Evolutionary conservation across 352 stramenopile species (phyloP).

Genomic region (Phytopythium mirpurense): DNA sequence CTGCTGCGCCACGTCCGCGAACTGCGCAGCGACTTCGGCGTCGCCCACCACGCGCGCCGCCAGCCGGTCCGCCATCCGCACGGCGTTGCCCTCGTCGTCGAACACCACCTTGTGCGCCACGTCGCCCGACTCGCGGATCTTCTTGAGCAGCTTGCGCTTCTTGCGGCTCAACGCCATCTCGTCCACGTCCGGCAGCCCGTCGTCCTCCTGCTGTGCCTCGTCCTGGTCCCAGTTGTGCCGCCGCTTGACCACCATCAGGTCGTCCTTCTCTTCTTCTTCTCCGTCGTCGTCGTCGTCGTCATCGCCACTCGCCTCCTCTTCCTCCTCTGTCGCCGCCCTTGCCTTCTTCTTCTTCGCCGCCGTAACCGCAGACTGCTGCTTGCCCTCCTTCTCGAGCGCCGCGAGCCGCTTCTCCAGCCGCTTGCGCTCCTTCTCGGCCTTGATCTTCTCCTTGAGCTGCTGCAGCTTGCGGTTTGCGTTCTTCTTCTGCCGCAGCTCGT

Average conservation of each 20-base stretch:
- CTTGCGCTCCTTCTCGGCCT: conserved; percentile 94
- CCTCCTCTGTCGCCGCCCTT: conserved; percentile 23
- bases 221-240: conserved; percentile 78
- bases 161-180: conserved; percentile 44
- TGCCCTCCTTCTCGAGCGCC: conserved; percentile 25
- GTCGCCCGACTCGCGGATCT: conserved; percentile 75
- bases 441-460: conserved; percentile 98
- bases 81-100: conserved; percentile 90
- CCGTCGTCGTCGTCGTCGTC: no score
- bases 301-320: conserved; percentile 23
- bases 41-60: conserved; percentile 33
- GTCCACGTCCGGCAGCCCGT: conserved; percentile 53
- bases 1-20: conserved; percentile 65
- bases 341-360: conserved; percentile 20
- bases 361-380: neutral
- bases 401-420: conserved; percentile 74
- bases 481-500: conserved; percentile 91
- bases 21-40: conserved; percentile 21
- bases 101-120: conserved; percentile 86
- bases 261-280: conserved; percentile 78
- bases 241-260: conserved; percentile 92
- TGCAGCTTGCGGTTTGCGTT: conserved; percentile 97
- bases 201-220: conserved; percentile 34
- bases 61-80: conserved; percentile 58
- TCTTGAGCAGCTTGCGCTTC: conserved; percentile 76